A percentile compares a stretch with the other conserved stretches of the same genome.
phyloP scores from a whole-genome alignment of 2,329 filamentous ascomycete genomes.

The Trichocomaceae sp. region DNA sequence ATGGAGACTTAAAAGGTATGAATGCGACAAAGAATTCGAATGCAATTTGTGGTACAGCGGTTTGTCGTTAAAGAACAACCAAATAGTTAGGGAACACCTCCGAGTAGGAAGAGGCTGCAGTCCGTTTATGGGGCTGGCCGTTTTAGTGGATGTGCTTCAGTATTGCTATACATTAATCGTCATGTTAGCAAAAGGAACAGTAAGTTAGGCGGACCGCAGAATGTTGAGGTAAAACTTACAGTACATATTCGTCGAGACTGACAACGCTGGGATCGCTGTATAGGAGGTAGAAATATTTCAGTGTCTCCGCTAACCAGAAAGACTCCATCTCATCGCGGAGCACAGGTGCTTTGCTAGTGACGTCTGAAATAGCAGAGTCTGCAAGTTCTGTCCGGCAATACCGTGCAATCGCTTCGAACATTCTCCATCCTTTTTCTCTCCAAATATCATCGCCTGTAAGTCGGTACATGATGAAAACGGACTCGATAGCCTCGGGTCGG shows the following conservation, averaged over 20 bases:
- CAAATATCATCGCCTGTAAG: conserved; percentile 61
- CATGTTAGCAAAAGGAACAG: conserved; percentile 12
- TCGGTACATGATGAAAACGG: conserved; percentile 70
- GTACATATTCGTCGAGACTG: conserved; percentile 42
- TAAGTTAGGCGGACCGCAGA: not conserved
- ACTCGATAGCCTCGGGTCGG: conserved; percentile 70
- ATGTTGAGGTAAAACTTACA: conserved; percentile 30
- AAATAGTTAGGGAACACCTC: not conserved
- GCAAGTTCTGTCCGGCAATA: conserved; percentile 57
- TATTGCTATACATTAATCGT: conserved; percentile 25
- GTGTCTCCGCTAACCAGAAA: conserved; percentile 58
- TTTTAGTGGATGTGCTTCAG: conserved; percentile 24
- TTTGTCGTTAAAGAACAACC: not conserved
- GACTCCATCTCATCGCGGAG: conserved; percentile 63
- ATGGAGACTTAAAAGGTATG: not conserved
- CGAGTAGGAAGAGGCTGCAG: not conserved
- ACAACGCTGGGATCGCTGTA: conserved; percentile 40
- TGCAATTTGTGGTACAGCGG: not conserved
- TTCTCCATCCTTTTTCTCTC: conserved; percentile 65
- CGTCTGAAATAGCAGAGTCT: conserved; percentile 60
- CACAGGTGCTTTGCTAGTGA: conserved; percentile 46
- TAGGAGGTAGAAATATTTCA: conserved; percentile 45
- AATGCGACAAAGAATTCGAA: not conserved
- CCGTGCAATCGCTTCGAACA: conserved; percentile 60
- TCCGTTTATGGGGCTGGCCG: conserved; percentile 14